Evolutionary conservation across 176 grass and related monocot species (phyloP), one percentile per base, ranked within the genome.

Genomic region (Raddia distichophylla): DNA sequence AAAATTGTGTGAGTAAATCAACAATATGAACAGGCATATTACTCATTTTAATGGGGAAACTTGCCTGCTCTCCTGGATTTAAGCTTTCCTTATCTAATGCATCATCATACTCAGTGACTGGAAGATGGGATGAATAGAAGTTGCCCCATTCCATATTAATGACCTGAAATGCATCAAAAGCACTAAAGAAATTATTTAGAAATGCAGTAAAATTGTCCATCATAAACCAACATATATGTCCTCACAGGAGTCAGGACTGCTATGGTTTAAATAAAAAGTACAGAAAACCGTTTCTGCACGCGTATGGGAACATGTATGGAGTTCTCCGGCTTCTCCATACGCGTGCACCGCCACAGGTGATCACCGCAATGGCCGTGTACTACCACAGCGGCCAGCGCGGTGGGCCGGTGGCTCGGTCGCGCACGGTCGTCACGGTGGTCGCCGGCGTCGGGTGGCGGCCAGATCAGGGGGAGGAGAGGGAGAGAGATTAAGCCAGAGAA

Each of bases 81-180:
- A 91, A 83, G 77, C 92, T 93, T 5, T 91, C 95, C 5, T 55
- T 64, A 75, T 98, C 95, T 81, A 98, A 87, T 77, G 73, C 78
- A 60, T 83, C 49, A 47, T 98, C 95, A 20, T 91, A 98, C 83
- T 93, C 86, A 7, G 88, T 94, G 14, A 93, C 46, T 0, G 92
- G 95, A 65, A 98, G 90, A 80, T 75, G 43, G 2, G 60, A 64
- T 19, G 86, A 98, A 69, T 37, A 82, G 79, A 94, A 98, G 27
- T 91, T 94, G 67, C 95, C 95, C 95, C 92, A 98, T 89, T 97
- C 95, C 92, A 97, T 89, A 68, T 97, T 94, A 48, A 97, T 91
- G 13, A 97, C 90, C 95, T 98, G 58, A 77, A 87, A 64, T 72
- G 57, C 19, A 55, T 40, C 10, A 62, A 87, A 61, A 32, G 34